These are phyloP conservation scores for Globisporangium acanthophoron DNA, from an alignment of 352 stramenopile species.

Conservation along the genomic window DNA sequence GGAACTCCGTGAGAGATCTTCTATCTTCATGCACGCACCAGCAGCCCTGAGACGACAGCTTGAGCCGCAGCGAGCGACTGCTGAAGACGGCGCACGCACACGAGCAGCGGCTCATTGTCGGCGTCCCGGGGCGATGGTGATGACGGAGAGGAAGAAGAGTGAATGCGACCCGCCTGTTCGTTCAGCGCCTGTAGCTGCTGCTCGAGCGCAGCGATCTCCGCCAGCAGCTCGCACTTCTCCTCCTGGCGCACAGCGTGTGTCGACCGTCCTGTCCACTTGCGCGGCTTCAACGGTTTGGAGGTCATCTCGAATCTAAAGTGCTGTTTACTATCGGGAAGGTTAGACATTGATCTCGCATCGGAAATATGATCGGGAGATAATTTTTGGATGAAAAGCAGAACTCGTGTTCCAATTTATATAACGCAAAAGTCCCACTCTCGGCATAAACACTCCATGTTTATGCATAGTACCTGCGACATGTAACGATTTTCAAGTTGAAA, in stretches of 20 bases:
- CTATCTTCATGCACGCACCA: conserved; percentile 2
- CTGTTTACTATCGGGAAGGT: not conserved
- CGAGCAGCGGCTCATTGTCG: conserved; percentile 7
- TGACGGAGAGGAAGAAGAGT: conserved; percentile 1
- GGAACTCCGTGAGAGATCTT: too few relatives aligned
- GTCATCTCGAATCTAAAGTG: not conserved
- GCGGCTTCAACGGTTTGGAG: not conserved
- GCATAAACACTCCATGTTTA: too few relatives aligned
- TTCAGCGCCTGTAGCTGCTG: conserved; percentile 24
- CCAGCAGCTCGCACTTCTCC: conserved; percentile 29
- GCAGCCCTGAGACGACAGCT: conserved; percentile 26
- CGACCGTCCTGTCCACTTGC: not conserved
- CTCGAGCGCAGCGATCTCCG: conserved; percentile 25
- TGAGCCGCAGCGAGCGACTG: conserved; percentile 25
- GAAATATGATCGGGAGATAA: too few relatives aligned
- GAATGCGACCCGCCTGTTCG: conserved; percentile 15
- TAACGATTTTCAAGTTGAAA: too few relatives aligned
- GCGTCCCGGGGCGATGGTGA: not conserved
- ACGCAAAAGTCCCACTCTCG: too few relatives aligned
- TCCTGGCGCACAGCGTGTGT: conserved; percentile 12
- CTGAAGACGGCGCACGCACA: conserved; percentile 20
- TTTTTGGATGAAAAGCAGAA: too few relatives aligned
- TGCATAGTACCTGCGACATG: too few relatives aligned
- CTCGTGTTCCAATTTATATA: too few relatives aligned
- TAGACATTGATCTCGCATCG: too few relatives aligned